Evolutionary conservation across 2,329 filamentous ascomycete species (phyloP), one percentile per base, ranked within the genome.

Genomic region (Diaporthe humulicola): DNA sequence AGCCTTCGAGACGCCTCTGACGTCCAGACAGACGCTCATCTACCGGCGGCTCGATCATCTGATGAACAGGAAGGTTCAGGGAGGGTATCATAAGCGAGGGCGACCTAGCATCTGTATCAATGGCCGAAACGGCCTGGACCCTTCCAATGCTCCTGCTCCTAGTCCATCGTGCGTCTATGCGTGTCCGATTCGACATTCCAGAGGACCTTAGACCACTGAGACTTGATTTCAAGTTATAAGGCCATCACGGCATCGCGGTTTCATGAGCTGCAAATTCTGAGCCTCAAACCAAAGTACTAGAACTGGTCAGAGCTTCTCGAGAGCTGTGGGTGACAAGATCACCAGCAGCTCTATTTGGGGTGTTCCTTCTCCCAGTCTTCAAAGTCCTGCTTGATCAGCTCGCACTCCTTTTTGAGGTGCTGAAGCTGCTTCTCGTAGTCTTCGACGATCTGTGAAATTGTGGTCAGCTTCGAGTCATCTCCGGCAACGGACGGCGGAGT

Each of bases 371-470:
- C 87, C 89, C 89, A 91, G 36, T 87, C 85, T 17, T 87, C 85
- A 75, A 88, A 91, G 76, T 91, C 90, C 56, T 88, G 86, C 78
- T 89, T 89, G 77, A 92, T 86, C 69, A 90, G 87, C 81, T 93
- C 92, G 19, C 93, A 86, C 81, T 95, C 93, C 81, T 92, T 93
- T 83, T 92, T 93, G 77, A 97, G 86, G 81, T 96, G 93, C 80
- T 90, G 87, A 45, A 97, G 87, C 85, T 96, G 94, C 82, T 92
- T 94, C 82, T 96, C 93, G 82, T 96, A 96, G 81, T 95, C 93
- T 79, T 94, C 92, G 79, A 96, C 84, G 61, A 96, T 93, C 93
- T 95, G 77, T 36, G 81, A 75, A 40, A 38, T 60, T 45, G 1
- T 19, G 5, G 77, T 81, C 70, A 79, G 77, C 75, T 75, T 40